A percentile compares a stretch with the other conserved stretches of the same genome.
These are phyloP conservation scores for Parathielavia hyrcaniae DNA, from an alignment of 495 filamentous ascomycete species.

Conservation along the genomic window DNA sequence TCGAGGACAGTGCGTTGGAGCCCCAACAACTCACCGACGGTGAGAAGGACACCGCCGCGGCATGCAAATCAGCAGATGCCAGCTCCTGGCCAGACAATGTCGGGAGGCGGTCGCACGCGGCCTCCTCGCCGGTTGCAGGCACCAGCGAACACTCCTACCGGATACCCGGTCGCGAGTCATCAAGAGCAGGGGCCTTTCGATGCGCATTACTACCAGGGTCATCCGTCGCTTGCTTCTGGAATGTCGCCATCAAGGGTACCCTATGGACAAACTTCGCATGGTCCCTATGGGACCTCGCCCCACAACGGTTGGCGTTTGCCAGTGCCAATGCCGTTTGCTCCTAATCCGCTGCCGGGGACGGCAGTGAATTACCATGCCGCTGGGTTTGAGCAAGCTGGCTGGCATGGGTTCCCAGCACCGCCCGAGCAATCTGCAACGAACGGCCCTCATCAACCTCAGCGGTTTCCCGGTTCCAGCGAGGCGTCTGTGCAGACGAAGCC, in stretches of 20 bases:
- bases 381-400: not conserved
- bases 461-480: not conserved
- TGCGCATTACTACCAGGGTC: not conserved
- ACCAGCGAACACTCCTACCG: not conserved
- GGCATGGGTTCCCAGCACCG: not conserved
- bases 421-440: not conserved
- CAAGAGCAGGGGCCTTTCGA: not conserved
- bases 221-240: not conserved
- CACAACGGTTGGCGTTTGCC: not conserved
- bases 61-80: not conserved
- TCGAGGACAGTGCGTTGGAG: not conserved
- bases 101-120: not conserved
- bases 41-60: not conserved
- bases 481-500: constrained; percentile 5
- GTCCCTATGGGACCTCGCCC: not conserved
- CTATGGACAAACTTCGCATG: not conserved
- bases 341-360: not conserved
- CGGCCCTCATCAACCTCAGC: not conserved
- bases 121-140: too few species aligned
- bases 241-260: not conserved
- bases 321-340: not conserved
- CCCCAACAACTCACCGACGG: not conserved
- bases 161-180: not conserved
- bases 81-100: not conserved
- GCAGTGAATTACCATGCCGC: not conserved